phyloP scores from a whole-genome alignment of 495 filamentous ascomycete species.

The Collariella sp. region DNA sequence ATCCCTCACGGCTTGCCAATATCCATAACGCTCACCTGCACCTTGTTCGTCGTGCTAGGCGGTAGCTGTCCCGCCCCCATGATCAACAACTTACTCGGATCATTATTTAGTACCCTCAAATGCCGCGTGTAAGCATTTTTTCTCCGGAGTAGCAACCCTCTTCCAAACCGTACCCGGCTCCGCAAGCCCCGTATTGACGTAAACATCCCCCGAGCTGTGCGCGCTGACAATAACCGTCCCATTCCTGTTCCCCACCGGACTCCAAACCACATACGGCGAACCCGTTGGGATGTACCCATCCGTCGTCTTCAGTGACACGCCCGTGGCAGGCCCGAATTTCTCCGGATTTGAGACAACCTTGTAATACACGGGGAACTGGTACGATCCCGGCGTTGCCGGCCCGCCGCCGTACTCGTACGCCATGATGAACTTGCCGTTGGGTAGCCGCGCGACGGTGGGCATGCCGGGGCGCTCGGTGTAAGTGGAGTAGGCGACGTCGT shows the following conservation, averaged over 20 bases:
- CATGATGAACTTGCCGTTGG: slow-evolving; percentile 53
- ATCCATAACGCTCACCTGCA: not conserved
- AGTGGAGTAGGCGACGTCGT: slow-evolving; percentile 51
- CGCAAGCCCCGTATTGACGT: not conserved
- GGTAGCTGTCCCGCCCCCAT: slow-evolving; percentile 1
- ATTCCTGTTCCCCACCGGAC: slow-evolving; percentile 43
- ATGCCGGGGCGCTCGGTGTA: slow-evolving; percentile 63
- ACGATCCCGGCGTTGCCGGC: slow-evolving; percentile 27
- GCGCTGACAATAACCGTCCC: slow-evolving; percentile 47
- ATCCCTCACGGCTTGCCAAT: not conserved
- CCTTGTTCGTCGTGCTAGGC: not conserved
- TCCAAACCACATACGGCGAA: slow-evolving; percentile 50
- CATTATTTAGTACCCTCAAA: not conserved
- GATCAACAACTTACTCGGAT: not conserved
- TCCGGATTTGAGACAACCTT: slow-evolving; percentile 42
- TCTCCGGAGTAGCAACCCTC: not conserved
- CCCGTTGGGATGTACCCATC: slow-evolving; percentile 45
- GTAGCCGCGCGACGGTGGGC: slow-evolving; percentile 50
- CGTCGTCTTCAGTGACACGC: slow-evolving; percentile 36
- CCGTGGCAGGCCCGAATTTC: slow-evolving; percentile 38
- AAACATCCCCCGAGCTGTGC: not conserved
- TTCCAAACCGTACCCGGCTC: not conserved
- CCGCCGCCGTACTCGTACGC: slow-evolving; percentile 54
- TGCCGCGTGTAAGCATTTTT: not conserved
- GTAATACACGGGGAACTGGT: slow-evolving; percentile 50